Base-by-base conservation (phyloP, 169 alveolate species). In the Plasmodium fragile region DNA sequence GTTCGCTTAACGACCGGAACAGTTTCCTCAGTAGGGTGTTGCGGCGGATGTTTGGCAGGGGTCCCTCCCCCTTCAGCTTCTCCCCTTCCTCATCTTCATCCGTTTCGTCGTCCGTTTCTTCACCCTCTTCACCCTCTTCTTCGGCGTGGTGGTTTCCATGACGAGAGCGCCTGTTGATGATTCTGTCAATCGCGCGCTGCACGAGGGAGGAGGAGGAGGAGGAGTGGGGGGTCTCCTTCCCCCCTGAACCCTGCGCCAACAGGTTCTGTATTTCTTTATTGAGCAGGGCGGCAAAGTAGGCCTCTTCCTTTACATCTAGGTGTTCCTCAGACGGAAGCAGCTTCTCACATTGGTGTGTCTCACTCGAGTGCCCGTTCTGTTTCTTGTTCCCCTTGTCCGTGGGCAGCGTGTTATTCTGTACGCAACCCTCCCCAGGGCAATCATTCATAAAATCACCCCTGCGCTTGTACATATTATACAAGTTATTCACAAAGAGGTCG, bases 1-100 rank as follows among this genome's bases (percentile, higher is more conserved):
- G 93, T 7, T 73, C 84, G 16, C 79, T 85, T 10, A 85, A 25
- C 39, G 93, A 32, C 7, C 53, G 78, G 30, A 73, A 85, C 3
- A 85, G 80, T 18, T 39, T 49, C 32, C 53, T 18, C 30, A 36
- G 28, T 18, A 53, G 49, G 6, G 13, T 10, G 28, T 4, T 25
- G 25, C 59, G 13, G 4, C 45, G 16, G 36, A 0, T 10, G 8
- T 0, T 5, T 0, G 59, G 59, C 18, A 10, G n/a, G 11, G 3
- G n/a, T 25, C 32, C 55, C 41, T 18, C 5, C 7, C 0, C 18
- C 18, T 80, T 41, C 2, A 5, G 52, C 52, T 7, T 41, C 3
- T 3, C 13, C 0, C 0, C 1, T 22, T 55, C 11, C 25, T 55
- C 41, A 2, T 1, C 32, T 65, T 8, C 13, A 8, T 25, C 41